A percentile compares a stretch with the other conserved stretches of the same genome.
Conservation (phyloP, 495 filamentous ascomycete genomes). For the Gamarada debralockiae region DNA sequence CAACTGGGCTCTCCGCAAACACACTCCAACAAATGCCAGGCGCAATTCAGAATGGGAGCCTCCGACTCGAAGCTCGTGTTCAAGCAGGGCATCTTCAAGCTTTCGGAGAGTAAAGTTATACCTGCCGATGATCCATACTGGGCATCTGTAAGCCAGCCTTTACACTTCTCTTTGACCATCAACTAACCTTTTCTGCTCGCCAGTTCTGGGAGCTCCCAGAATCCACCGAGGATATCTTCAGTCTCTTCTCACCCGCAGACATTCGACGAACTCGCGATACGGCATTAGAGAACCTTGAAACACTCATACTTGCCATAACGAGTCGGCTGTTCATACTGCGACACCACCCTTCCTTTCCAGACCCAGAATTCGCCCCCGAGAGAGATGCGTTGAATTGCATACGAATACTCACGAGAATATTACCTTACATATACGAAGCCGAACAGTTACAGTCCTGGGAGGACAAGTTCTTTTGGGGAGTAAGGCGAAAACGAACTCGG, state of each 20-base stretch:
- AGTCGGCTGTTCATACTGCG: constrained; percentile 77
- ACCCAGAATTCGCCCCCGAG: constrained; percentile 84
- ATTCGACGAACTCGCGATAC: constrained; percentile 87
- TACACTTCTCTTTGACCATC: background rate
- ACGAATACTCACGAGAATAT: constrained; percentile 81
- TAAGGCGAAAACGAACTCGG: constrained; percentile 55
- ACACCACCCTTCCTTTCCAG: constrained; percentile 86
- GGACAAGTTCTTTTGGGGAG: constrained; percentile 86
- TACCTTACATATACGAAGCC: constrained; percentile 91
- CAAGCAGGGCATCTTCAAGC: constrained; percentile 97
- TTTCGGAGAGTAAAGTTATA: constrained; percentile 88
- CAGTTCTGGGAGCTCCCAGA: constrained; percentile 99
- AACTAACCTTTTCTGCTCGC: constrained; percentile 16
- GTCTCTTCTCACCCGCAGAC: constrained; percentile 89
- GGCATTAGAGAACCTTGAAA: constrained; percentile 86
- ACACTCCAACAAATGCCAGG: constrained; percentile 15
- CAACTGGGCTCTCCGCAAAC: background rate
- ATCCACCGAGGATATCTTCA: constrained; percentile 93
- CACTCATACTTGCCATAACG: constrained; percentile 76
- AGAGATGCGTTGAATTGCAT: constrained; percentile 91
- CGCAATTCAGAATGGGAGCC: constrained; percentile 69
- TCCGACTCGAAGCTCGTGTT: constrained; percentile 99
- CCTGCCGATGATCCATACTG: constrained; percentile 88
- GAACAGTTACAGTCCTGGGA: constrained; percentile 87
- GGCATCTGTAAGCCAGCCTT: constrained; percentile 64